Percentiles rank a stretch among this genome's conserved stretches.
Evolutionary conservation across 805 yeast species (phyloP).

Genomic region (Dipodascus albidus): DNA sequence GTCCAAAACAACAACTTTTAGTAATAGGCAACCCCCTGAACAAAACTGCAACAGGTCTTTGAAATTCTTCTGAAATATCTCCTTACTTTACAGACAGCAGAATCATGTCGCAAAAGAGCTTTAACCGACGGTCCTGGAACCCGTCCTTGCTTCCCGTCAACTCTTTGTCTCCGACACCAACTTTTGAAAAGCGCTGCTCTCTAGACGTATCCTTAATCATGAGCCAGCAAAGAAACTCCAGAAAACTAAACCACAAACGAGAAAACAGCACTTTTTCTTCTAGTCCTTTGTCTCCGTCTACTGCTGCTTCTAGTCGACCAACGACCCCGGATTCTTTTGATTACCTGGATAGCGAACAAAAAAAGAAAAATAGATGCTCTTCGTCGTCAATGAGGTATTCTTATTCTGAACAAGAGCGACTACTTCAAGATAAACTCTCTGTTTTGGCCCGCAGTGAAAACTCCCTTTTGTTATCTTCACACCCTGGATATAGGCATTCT

Average conservation of each 20-base stretch:
- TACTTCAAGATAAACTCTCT: conserved; percentile 17
- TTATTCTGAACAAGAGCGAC: conserved; percentile 13
- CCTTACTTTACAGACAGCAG: too few relatives aligned
- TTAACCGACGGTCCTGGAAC: neutral
- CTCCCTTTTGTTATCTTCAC: conserved; percentile 11
- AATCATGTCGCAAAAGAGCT: neutral
- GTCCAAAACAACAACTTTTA: neutral
- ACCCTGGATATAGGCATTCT: neutral
- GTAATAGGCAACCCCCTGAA: neutral
- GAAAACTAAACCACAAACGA: neutral
- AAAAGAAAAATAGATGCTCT: neutral
- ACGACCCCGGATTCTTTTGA: neutral
- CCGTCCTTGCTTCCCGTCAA: neutral
- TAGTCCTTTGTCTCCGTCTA: neutral
- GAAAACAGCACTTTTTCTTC: neutral
- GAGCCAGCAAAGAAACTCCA: neutral
- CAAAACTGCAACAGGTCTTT: neutral
- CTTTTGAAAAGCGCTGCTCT: neutral
- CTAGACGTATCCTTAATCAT: neutral
- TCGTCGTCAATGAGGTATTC: neutral
- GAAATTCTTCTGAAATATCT: neutral
- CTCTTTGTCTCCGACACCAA: neutral
- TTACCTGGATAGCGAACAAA: neutral
- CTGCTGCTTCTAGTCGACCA: neutral
- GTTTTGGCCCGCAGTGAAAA: conserved; percentile 20